Evolutionary conservation across 2,329 filamentous ascomycete species (phyloP).

Genomic region (Parastagonospora avenae): DNA sequence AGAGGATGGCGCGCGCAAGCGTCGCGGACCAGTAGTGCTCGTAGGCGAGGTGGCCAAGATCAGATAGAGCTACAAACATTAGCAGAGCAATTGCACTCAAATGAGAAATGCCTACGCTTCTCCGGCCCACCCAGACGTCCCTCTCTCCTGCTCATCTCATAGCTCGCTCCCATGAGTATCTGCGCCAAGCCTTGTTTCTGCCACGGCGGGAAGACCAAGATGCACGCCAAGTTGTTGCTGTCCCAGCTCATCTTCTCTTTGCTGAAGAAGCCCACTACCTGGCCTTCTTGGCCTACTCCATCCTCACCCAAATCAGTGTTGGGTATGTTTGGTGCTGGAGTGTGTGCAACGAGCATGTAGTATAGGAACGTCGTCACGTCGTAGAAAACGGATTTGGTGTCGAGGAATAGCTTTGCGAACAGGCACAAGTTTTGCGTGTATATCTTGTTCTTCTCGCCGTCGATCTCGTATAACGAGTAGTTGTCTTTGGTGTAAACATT

Average conservation of each 20-base stretch:
- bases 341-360: slow-evolving; percentile 82
- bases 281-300: slow-evolving; percentile 29
- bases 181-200: slow-evolving; percentile 88
- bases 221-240: slow-evolving; percentile 96
- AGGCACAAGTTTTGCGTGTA: slow-evolving; percentile 96
- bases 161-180: slow-evolving; percentile 89
- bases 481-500: slow-evolving; percentile 79
- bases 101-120: slow-evolving; percentile 62
- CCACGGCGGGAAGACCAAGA: slow-evolving; percentile 94
- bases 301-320: slow-evolving; percentile 33
- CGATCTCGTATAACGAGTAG: slow-evolving; percentile 90
- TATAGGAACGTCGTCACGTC: slow-evolving; percentile 94
- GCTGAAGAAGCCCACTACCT: slow-evolving; percentile 94
- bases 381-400: slow-evolving; percentile 98
- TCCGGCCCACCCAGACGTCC: slow-evolving; percentile 88
- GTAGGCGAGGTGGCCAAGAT: slow-evolving; percentile 83
- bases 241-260: slow-evolving; percentile 99
- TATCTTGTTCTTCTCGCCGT: slow-evolving; percentile 83
- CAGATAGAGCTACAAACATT: slow-evolving; percentile 67
- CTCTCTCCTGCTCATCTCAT: slow-evolving; percentile 86
- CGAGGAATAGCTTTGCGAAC: slow-evolving; percentile 95
- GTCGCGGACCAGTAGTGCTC: slow-evolving; percentile 84
- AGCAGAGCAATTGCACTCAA: background rate
- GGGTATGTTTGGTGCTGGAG: slow-evolving; percentile 48
- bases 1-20: slow-evolving; percentile 70